These are phyloP conservation scores for Neonectria neomacrospora DNA, from an alignment of 2,329 filamentous ascomycete species.

Conservation along the genomic window DNA sequence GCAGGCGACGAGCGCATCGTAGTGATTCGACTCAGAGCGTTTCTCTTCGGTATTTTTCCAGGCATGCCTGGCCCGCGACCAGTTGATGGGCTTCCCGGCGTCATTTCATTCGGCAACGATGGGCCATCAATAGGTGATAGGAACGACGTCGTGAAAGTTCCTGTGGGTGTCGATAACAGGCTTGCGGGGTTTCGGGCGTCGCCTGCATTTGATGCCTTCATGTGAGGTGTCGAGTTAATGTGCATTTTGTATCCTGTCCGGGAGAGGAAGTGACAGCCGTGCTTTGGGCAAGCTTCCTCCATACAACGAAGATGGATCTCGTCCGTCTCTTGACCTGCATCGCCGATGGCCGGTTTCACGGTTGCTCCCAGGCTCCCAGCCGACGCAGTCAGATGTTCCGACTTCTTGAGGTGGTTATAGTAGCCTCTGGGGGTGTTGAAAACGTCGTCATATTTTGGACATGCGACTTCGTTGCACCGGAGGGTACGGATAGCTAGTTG, in stretches of 20 bases:
- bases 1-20: background rate
- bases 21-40: background rate
- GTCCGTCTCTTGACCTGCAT: background rate
- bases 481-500: slow-evolving; percentile 33
- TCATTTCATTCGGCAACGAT: background rate
- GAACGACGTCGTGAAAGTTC: background rate
- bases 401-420: slow-evolving; percentile 27
- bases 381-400: slow-evolving; percentile 20
- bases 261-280: background rate
- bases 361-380: background rate
- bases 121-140: slow-evolving; percentile 23
- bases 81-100: slow-evolving; percentile 32
- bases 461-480: slow-evolving; percentile 31
- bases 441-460: slow-evolving; percentile 12
- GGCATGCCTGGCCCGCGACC: slow-evolving; percentile 17
- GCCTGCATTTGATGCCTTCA: background rate
- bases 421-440: slow-evolving; percentile 22
- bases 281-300: slow-evolving; percentile 4
- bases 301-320: slow-evolving; percentile 4
- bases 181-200: background rate
- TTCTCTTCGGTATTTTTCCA: background rate
- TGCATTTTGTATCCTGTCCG: background rate
- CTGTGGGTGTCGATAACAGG: slow-evolving; percentile 8
- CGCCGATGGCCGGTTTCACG: background rate
- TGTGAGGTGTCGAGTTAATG: background rate